A percentile compares a stretch with the other conserved stretches of the same genome.
Evolutionary conservation across 768 basidiomycete genomes (phyloP).

Genomic region (Tulasnella calospora): DNA sequence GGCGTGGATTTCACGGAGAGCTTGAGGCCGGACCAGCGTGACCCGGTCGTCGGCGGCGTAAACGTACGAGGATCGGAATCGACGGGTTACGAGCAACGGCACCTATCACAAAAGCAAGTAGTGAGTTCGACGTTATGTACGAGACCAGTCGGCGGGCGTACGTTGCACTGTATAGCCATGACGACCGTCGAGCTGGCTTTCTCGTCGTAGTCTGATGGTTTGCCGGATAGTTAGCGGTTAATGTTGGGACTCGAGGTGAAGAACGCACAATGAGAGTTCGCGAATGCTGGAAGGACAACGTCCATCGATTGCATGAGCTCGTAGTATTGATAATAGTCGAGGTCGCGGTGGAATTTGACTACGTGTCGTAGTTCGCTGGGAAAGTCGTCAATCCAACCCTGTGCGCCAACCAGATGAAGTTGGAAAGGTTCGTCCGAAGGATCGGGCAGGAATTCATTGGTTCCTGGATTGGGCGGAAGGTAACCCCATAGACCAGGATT

Average conservation of each 20-base stretch:
- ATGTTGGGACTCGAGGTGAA: background rate
- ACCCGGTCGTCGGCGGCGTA: slow-evolving; percentile 41
- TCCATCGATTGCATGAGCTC: slow-evolving; percentile 40
- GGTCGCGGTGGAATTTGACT: slow-evolving; percentile 37
- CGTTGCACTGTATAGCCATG: slow-evolving; percentile 42
- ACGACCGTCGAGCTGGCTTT: slow-evolving; percentile 44
- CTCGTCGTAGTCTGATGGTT: slow-evolving; percentile 35
- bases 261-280: slow-evolving; percentile 35
- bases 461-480: background rate
- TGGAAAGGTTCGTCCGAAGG: background rate
- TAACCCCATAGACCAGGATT: background rate
- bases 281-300: slow-evolving; percentile 44
- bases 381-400: slow-evolving; percentile 30
- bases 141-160: slow-evolving; percentile 27
- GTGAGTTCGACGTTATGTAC: background rate
- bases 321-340: slow-evolving; percentile 42
- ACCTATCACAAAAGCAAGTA: slow-evolving; percentile 25
- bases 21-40: slow-evolving; percentile 41
- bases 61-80: slow-evolving; percentile 40
- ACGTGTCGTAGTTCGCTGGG: slow-evolving; percentile 41
- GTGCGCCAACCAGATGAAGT: slow-evolving; percentile 5
- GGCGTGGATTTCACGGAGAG: slow-evolving; percentile 41
- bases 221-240: background rate
- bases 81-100: slow-evolving; percentile 43
- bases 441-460: background rate